phyloP scores from a whole-genome alignment of 495 filamentous ascomycete genomes.

The Penicillium ochrochloron region DNA sequence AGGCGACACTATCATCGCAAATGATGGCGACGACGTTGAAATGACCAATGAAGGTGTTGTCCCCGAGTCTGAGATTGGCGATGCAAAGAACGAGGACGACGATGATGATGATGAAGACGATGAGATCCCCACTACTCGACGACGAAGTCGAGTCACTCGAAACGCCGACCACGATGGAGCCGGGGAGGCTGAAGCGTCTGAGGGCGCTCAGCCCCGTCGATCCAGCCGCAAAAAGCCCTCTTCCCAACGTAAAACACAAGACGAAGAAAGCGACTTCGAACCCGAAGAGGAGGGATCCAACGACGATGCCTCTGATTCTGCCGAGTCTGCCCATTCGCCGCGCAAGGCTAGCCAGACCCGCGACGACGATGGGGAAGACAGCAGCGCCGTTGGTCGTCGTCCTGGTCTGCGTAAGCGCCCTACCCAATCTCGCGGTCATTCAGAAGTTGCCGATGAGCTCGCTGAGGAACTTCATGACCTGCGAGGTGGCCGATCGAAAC shows the following conservation, averaged over 20 bases:
- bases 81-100: constrained; percentile 37
- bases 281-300: constrained; percentile 66
- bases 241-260: constrained; percentile 58
- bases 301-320: constrained; percentile 64
- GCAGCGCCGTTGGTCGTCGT: constrained; percentile 50
- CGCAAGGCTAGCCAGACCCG: constrained; percentile 45
- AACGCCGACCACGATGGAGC: constrained; percentile 34
- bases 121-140: constrained; percentile 61
- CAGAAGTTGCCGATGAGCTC: constrained; percentile 72
- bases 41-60: constrained; percentile 53
- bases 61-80: constrained; percentile 56
- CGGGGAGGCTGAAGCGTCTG: constrained; percentile 33
- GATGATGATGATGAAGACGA: constrained; percentile 75
- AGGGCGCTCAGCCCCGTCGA: constrained; percentile 43
- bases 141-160: constrained; percentile 50
- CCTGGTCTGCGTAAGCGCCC: constrained; percentile 54
- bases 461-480: constrained; percentile 77
- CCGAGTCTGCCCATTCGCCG: constrained; percentile 47
- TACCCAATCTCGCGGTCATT: constrained; percentile 57
- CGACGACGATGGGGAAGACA: constrained; percentile 53
- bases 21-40: constrained; percentile 39
- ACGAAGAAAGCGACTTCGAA: constrained; percentile 88
- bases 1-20: constrained; percentile 33
- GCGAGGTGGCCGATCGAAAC: constrained; percentile 57
- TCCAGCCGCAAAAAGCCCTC: constrained; percentile 52